Percentiles rank a stretch among this genome's conserved stretches.
Conservation (phyloP, 441 rosid species). For the Viola pubescens region DNA sequence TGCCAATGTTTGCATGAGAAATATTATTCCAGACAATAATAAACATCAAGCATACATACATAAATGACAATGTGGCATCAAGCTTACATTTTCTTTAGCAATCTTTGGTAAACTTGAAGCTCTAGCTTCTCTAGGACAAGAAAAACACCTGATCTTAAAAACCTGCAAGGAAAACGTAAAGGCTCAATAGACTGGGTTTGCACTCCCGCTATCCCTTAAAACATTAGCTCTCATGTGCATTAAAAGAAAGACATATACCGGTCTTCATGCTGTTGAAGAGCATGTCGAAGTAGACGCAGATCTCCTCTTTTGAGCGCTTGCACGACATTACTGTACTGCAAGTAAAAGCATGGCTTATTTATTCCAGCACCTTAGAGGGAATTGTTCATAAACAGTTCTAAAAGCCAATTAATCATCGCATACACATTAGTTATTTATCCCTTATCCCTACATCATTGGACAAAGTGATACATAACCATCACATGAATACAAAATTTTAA, state of each 20-base stretch:
- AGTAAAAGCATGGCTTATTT: slow-evolving; percentile 17
- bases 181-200: neutral
- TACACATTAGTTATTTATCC: neutral
- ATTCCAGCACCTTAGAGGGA: neutral
- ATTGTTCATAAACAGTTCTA: neutral
- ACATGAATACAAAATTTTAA: neutral
- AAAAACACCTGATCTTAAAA: slow-evolving; percentile 87
- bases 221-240: slow-evolving; percentile 3
- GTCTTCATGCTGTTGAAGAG: slow-evolving; percentile 81
- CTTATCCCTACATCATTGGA: neutral
- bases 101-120: slow-evolving; percentile 72
- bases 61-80: neutral
- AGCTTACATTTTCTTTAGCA: slow-evolving; percentile 63
- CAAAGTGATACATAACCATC: neutral
- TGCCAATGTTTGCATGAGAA: slow-evolving; percentile 20
- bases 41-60: neutral
- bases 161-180: slow-evolving; percentile 28
- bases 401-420: neutral
- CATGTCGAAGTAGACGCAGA: slow-evolving; percentile 76
- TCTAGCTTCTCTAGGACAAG: slow-evolving; percentile 94
- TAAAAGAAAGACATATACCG: slow-evolving; percentile 34
- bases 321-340: slow-evolving; percentile 67
- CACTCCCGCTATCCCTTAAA: slow-evolving; percentile 4
- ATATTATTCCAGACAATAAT: neutral
- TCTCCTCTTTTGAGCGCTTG: slow-evolving; percentile 73